Evolutionary conservation across 2,329 filamentous ascomycete genomes (phyloP).

Genomic region (Claviceps lovelessii): DNA sequence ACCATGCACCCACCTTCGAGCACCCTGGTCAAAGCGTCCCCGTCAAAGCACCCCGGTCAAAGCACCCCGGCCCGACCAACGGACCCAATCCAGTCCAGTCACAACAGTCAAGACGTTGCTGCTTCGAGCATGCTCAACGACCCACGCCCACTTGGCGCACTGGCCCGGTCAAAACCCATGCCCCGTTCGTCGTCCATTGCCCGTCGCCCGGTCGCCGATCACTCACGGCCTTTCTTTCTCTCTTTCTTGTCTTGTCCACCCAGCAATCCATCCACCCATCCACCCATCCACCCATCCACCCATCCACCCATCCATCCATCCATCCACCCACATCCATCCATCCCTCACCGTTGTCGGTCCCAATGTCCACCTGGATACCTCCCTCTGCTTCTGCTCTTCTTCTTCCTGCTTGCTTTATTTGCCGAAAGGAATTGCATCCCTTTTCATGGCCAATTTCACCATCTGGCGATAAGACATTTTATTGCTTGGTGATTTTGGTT

Average conservation of each 20-base stretch:
- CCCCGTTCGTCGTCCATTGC: neutral
- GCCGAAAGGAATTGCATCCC: slow-evolving; percentile 4
- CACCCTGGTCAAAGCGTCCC: neutral
- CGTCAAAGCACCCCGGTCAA: neutral
- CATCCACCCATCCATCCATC: neutral
- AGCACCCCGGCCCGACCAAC: neutral
- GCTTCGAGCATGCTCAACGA: neutral
- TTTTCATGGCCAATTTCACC: slow-evolving; percentile 9
- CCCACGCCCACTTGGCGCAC: neutral
- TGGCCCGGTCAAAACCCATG: neutral
- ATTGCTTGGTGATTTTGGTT: slow-evolving; percentile 6
- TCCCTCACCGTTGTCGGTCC: slow-evolving; percentile 1
- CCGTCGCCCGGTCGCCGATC: neutral
- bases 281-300: neutral
- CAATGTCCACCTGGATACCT: slow-evolving; percentile 1
- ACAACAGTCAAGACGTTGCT: neutral
- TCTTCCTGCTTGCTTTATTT: slow-evolving; percentile 1
- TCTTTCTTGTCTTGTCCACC: neutral
- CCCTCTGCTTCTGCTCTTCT: slow-evolving; percentile 1
- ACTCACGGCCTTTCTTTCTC: neutral
- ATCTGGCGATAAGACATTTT: slow-evolving; percentile 9
- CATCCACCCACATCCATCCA: neutral
- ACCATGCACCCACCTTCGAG: too few species aligned
- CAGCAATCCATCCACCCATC: neutral
- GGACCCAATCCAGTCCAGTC: neutral